phyloP scores from a whole-genome alignment of 2,329 filamentous ascomycete genomes.

The Blastomyces parvus region DNA sequence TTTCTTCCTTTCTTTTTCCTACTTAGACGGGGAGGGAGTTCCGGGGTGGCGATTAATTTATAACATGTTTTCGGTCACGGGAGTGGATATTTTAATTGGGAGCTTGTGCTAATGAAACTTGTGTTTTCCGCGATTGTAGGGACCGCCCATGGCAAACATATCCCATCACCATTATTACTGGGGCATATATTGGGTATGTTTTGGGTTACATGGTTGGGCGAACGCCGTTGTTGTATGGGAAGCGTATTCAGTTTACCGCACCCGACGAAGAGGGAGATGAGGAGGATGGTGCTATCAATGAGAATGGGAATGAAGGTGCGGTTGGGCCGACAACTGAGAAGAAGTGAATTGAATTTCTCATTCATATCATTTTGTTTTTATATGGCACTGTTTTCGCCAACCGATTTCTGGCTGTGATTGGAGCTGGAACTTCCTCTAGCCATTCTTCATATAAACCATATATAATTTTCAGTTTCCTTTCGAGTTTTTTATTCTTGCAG shows the following conservation, averaged over 20 bases:
- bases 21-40: not conserved
- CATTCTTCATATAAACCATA: not conserved
- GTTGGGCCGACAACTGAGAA: not conserved
- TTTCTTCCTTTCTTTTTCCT: not conserved
- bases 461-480: not conserved
- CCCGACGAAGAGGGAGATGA: constrained; percentile 16
- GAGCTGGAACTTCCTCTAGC: not conserved
- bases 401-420: not conserved
- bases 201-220: constrained; percentile 43
- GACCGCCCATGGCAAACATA: constrained; percentile 99
- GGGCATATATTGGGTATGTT: constrained; percentile 69
- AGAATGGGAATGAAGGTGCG: not conserved
- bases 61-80: too few species aligned
- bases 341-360: not conserved
- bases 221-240: constrained; percentile 27
- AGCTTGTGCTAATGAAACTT: not conserved
- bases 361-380: not conserved
- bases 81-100: not conserved
- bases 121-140: constrained; percentile 29
- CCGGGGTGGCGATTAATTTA: too few species aligned
- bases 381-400: not conserved
- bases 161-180: constrained; percentile 83
- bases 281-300: constrained; percentile 1
- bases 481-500: not conserved
- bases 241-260: constrained; percentile 26